Evolutionary conservation across 352 stramenopile genomes (phyloP), one percentile per base, ranked within the genome.

Genomic region (Pythium diclinum): DNA sequence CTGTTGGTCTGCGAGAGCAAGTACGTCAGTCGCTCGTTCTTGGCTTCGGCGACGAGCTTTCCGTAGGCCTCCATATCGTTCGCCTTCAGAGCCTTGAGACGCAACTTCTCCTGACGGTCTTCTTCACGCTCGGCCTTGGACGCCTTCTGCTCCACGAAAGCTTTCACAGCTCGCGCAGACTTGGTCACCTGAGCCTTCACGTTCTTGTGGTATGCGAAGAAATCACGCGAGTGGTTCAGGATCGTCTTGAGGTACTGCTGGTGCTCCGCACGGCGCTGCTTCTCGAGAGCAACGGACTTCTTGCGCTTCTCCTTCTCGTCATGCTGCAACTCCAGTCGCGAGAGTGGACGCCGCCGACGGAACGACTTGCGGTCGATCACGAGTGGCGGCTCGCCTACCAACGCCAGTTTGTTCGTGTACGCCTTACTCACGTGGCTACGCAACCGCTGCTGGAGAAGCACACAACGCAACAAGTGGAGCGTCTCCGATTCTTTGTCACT

Each of bases 11-110:
- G 96, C 8, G 95, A 95, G 47, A 98, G 75, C 59, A 99, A 74
- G 65, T 97, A 99, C 64, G 98, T 98, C 34, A 99, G 65, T 68
- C 97, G 89, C 56, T 99, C 96, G 71, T 99, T 99, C 79, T 98
- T 99, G 6, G 96, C 98, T 65, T 99, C 96, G 13, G 98, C 94
- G 3, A 99, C 85, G 9, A 99, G 76, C 58, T 97, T 97, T 1
- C 88, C 97, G 73, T 99, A 99, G 0, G 94, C 96, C 55, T 98
- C 89, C 94, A 99, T 99, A 76, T 99, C 95, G 67, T 99, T 99
- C 1, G 88, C 88, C 55, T 96, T 96, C 8, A 97, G 70, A 1
- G 91, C 91, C 75, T 96, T 96, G 1, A 95, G 73, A 77, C 87
- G 87, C 9, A 94, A 71, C 56, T 93, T 95, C 61, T 95, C 87